A percentile compares a stretch with the other conserved stretches of the same genome.
phyloP scores from a whole-genome alignment of 2,329 filamentous ascomycete genomes.

The Claviceps fusiformis region DNA sequence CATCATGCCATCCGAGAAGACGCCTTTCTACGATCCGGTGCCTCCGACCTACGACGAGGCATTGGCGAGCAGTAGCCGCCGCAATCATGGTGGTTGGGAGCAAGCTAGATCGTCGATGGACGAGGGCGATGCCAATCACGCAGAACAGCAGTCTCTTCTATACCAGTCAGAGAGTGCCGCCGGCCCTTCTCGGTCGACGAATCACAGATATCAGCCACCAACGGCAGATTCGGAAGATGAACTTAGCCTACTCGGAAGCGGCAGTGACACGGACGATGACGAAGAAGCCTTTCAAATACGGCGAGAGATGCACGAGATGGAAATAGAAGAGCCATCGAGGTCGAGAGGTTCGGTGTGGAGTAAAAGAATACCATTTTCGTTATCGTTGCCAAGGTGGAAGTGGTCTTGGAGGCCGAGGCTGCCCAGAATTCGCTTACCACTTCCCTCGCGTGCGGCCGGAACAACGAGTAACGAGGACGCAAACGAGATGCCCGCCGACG shows the following conservation, averaged over 20 bases:
- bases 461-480: conserved; percentile 8
- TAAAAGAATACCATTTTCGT: conserved; percentile 39
- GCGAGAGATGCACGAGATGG: conserved; percentile 79
- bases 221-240: conserved; percentile 70
- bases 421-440: conserved; percentile 35
- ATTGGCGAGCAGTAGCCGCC: conserved; percentile 22
- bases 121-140: conserved; percentile 53
- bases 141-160: conserved; percentile 67
- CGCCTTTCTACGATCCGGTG: conserved; percentile 29
- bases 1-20: conserved; percentile 25
- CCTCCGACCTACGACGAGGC: conserved; percentile 31
- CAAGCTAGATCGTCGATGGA: conserved; percentile 23
- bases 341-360: conserved; percentile 34
- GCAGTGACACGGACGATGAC: conserved; percentile 25
- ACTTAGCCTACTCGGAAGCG: conserved; percentile 38
- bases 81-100: conserved; percentile 17
- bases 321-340: conserved; percentile 56
- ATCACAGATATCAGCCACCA: conserved; percentile 57
- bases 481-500: conserved; percentile 6
- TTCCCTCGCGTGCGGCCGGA: conserved; percentile 25
- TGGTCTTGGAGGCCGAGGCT: conserved; percentile 41
- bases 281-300: conserved; percentile 54
- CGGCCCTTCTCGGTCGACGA: conserved; percentile 26
- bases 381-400: conserved; percentile 40
- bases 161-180: conserved; percentile 32